Conservation (phyloP, 768 basidiomycete genomes). For the Paxillus rubicundulus region DNA sequence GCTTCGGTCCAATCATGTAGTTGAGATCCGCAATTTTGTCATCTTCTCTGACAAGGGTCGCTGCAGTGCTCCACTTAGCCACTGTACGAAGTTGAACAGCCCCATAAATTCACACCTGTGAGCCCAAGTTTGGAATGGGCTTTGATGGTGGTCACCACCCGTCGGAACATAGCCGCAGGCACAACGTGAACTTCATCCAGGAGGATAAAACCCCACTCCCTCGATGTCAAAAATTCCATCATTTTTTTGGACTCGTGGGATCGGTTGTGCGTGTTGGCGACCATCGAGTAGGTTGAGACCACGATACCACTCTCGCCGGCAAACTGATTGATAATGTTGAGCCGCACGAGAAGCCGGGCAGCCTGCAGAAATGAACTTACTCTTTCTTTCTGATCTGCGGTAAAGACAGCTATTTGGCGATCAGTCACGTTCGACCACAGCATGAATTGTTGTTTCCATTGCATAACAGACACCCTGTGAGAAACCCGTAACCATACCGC, state of each 20-base stretch:
- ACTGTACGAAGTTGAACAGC: background rate
- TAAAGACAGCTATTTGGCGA: conserved; percentile 94
- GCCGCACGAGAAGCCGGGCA: background rate
- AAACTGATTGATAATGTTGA: conserved; percentile 55
- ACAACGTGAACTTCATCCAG: conserved; percentile 99
- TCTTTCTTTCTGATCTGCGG: conserved; percentile 97
- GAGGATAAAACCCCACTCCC: conserved; percentile 98
- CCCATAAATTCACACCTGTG: conserved; percentile 59
- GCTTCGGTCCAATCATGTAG: conserved; percentile 98
- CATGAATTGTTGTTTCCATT: conserved; percentile 98
- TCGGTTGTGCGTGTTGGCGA: conserved; percentile 95
- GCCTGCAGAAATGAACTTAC: conserved; percentile 36
- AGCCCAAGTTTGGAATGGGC: conserved; percentile 98
- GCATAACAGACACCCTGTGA: conserved; percentile 86
- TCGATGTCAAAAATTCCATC: conserved; percentile 99
- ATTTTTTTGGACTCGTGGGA: conserved; percentile 99
- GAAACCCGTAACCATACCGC: conserved; percentile 12
- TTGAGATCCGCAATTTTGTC: conserved; percentile 98
- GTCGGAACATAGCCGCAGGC: conserved; percentile 97
- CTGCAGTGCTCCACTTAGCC: conserved; percentile 39
- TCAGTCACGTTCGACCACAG: conserved; percentile 99
- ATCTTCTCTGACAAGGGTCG: conserved; percentile 97
- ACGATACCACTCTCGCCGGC: conserved; percentile 97
- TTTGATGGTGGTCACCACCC: conserved; percentile 97
- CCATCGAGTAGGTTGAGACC: conserved; percentile 99